Evolutionary conservation across 2,329 filamentous ascomycete species (phyloP), one percentile per base, ranked within the genome.

Genomic region (Hypoxylon sp.): DNA sequence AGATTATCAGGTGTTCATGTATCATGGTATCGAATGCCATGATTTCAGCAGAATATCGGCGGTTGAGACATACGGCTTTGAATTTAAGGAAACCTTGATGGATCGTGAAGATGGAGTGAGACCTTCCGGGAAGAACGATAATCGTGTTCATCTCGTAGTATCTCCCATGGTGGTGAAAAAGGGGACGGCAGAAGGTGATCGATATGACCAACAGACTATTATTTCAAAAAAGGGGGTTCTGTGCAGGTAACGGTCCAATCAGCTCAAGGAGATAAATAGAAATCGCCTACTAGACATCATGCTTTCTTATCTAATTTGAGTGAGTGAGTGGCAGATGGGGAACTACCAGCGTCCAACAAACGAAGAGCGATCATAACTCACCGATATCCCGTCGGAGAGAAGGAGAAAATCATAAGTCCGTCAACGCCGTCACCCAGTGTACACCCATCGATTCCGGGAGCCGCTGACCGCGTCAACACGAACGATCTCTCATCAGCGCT

Each of bases 381-480:
- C 19, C 2, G 37, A 31, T 29, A 29, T 24, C 22, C 26, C 35
- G 48, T 13, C 59, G 51, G 59, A 44, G 42, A 57, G 11, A 31
- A 24, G 47, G 61, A 53, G 50, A 54, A 44, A 55, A 39, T 10
- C 26, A 35, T 4, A 54, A 55, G 13, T 19, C 50, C 50, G 33
- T 42, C 31, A 35, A 24, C 54, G n/a, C 37, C 42, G 29, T 53
- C 33, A 24, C 24, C 35, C n/a, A 57, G n/a, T 35, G 26, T 53
- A 47, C 63, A 35, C 9, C 13, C 24, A 37, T 39, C 44, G 37
- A 39, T 39, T 31, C 57, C 63, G 37, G 57, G 37, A 37, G 48
- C 35, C 33, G 37, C 37, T 19, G 42, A 19, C 48, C 53, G 48
- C 48, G 64, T 46, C 64, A 67, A 47, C 57, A 37, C 53, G 14